phyloP scores from a whole-genome alignment of 352 stramenopile species.

The Phytophthora macrochlamydospora region DNA sequence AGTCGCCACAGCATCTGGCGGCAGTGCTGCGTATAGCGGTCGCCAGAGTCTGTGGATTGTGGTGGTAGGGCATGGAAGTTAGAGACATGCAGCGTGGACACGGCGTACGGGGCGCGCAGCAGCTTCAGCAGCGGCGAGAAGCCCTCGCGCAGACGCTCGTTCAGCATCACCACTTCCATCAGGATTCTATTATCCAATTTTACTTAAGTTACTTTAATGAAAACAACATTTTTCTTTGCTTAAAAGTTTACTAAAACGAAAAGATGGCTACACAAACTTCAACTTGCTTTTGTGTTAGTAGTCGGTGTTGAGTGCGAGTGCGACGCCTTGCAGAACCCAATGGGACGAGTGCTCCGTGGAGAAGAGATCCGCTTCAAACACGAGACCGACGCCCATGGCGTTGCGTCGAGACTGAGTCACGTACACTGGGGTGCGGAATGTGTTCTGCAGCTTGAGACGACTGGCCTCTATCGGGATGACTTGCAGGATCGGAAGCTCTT shows the following conservation, averaged over 20 bases:
- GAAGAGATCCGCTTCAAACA: conserved; percentile 94
- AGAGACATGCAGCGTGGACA: background rate
- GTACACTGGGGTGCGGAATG: conserved; percentile 96
- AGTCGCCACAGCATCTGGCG: conserved; percentile 49
- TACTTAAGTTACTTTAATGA: background rate
- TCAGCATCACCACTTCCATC: conserved; percentile 66
- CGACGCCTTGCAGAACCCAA: conserved; percentile 96
- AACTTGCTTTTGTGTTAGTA: conserved; percentile 48
- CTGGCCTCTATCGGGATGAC: conserved; percentile 96
- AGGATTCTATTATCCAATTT: conserved; percentile 12
- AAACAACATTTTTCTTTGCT: background rate
- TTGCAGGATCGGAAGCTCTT: conserved; percentile 94
- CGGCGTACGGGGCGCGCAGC: conserved; percentile 32
- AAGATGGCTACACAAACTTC: conserved; percentile 1
- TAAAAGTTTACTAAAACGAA: background rate
- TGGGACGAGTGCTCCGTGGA: conserved; percentile 92
- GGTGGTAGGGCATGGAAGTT: background rate
- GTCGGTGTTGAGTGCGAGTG: conserved; percentile 92
- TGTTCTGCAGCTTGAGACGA: conserved; percentile 95
- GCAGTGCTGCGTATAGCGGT: conserved; percentile 39
- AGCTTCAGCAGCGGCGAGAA: conserved; percentile 69
- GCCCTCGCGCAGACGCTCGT: conserved; percentile 64
- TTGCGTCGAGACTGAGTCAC: conserved; percentile 94
- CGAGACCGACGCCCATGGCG: conserved; percentile 95
- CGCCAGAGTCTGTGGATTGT: conserved; percentile 5